These are phyloP conservation scores for Haplosporangium gracile DNA, from an alignment of 192 early-diverging fungal genomes.

Conservation along the genomic window DNA sequence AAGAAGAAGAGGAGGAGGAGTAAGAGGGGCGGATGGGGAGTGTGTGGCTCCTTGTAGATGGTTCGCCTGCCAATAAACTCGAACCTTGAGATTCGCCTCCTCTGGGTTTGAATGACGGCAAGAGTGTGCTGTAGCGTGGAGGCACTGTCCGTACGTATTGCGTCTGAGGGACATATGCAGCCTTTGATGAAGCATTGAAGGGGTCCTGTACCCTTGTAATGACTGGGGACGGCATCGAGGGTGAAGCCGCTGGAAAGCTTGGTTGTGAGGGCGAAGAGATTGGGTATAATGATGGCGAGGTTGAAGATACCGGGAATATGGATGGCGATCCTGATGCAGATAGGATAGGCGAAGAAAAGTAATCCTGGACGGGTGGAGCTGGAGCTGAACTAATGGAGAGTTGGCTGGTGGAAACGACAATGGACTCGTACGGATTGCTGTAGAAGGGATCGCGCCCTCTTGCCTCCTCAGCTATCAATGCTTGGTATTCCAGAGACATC, in stretches of 20 bases:
- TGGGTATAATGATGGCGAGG: not conserved
- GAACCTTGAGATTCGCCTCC: not conserved
- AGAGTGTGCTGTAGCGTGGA: not conserved
- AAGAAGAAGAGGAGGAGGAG: not conserved
- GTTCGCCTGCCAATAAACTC: not conserved
- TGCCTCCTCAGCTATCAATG: not conserved
- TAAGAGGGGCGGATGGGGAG: not conserved
- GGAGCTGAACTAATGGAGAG: not conserved
- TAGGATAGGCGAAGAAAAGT: not conserved
- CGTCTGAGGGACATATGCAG: constrained; percentile 9
- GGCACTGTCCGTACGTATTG: not conserved
- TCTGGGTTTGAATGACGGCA: not conserved
- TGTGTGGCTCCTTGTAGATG: not conserved
- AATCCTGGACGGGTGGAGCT: not conserved
- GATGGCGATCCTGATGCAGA: not conserved
- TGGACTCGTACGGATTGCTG: not conserved
- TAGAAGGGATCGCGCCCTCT: not conserved
- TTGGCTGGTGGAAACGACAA: not conserved
- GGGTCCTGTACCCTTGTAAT: not conserved
- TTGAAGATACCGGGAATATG: not conserved
- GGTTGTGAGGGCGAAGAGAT: not conserved
- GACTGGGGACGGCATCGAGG: not conserved
- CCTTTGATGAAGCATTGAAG: not conserved
- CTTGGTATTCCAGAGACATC: not conserved
- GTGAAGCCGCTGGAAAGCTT: not conserved